Conservation (phyloP, 805 yeast genomes). For the Pichia paraexigua region DNA sequence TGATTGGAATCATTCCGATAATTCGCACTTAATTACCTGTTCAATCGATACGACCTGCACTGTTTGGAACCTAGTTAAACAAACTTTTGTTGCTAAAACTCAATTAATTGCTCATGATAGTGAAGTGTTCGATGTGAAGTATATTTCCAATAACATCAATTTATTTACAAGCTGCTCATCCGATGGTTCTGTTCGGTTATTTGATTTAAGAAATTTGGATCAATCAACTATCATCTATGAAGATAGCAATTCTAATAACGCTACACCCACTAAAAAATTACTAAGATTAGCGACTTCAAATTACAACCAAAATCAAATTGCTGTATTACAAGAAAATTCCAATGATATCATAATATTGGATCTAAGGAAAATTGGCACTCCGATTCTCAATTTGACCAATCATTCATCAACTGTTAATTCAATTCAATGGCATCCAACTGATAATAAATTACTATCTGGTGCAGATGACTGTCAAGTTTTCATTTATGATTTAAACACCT, state of each 20-base stretch:
- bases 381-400: slow-evolving; percentile 61
- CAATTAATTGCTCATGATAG: slow-evolving; percentile 95
- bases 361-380: slow-evolving; percentile 80
- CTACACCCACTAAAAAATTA: slow-evolving; percentile 37
- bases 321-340: slow-evolving; percentile 70
- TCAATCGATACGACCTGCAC: slow-evolving; percentile 97
- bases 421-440: slow-evolving; percentile 77
- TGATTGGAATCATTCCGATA: slow-evolving; percentile 80
- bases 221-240: slow-evolving; percentile 95
- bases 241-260: slow-evolving; percentile 33
- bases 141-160: slow-evolving; percentile 62
- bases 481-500: slow-evolving; percentile 50
- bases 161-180: slow-evolving; percentile 90
- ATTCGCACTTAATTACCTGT: slow-evolving; percentile 67
- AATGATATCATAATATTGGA: slow-evolving; percentile 65
- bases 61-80: slow-evolving; percentile 75
- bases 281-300: slow-evolving; percentile 72
- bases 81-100: slow-evolving; percentile 65
- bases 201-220: slow-evolving; percentile 81
- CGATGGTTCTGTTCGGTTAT: slow-evolving; percentile 90
- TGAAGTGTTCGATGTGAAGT: slow-evolving; percentile 89
- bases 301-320: slow-evolving; percentile 72
- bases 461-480: slow-evolving; percentile 69
- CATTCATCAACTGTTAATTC: slow-evolving; percentile 64
- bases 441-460: slow-evolving; percentile 54